Evolutionary conservation across 176 grass and related monocot genomes (phyloP).

Genomic region (Aegilops longissima): DNA sequence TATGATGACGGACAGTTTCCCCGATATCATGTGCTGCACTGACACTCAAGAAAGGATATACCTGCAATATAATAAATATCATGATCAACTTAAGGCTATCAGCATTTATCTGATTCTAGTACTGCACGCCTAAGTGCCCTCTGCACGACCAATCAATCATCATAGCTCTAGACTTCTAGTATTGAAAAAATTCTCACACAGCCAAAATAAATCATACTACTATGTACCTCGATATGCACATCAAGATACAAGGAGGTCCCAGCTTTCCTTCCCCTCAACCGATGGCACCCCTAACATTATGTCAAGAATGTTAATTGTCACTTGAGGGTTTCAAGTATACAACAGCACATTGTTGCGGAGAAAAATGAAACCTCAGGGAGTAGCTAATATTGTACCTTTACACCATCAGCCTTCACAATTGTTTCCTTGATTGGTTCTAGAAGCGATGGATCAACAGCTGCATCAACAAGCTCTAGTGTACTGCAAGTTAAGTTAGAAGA

Average conservation of each 20-base stretch:
- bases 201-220: constrained; percentile 15
- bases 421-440: constrained; percentile 82
- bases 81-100: constrained; percentile 13
- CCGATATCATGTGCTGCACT: constrained; percentile 94
- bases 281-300: constrained; percentile 74
- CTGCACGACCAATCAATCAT: not conserved
- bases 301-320: constrained; percentile 7
- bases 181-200: constrained; percentile 19
- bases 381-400: constrained; percentile 65
- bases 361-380: constrained; percentile 2
- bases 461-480: constrained; percentile 86
- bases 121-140: not conserved
- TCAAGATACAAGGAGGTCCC: constrained; percentile 93
- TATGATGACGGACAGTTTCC: constrained; percentile 85
- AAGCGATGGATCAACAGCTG: constrained; percentile 67
- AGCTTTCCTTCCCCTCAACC: constrained; percentile 94
- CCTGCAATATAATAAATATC: constrained; percentile 42
- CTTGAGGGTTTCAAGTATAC: not conserved
- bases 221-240: constrained; percentile 92
- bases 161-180: not conserved
- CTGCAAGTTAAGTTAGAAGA: constrained; percentile 40
- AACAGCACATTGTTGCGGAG: not conserved
- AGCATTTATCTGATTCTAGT: constrained; percentile 4
- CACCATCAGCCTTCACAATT: constrained; percentile 87
- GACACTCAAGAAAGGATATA: constrained; percentile 90